phyloP scores from a whole-genome alignment of 176 grass and related monocot species.

The Aegilops umbellulata region DNA sequence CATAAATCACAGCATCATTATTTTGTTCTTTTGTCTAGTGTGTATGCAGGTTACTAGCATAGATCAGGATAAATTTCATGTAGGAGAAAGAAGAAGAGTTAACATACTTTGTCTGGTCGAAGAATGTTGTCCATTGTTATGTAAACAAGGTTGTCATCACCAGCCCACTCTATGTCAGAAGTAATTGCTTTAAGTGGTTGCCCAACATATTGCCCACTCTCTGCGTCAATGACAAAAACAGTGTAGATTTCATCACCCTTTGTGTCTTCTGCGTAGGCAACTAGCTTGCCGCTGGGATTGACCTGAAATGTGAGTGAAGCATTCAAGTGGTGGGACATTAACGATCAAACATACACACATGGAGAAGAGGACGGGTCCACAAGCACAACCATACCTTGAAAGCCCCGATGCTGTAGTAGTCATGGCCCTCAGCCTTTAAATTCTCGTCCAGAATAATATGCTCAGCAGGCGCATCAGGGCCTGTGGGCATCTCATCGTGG shows the following conservation, averaged over 20 bases:
- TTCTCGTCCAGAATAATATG: constrained; percentile 94
- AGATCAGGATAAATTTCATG: not conserved
- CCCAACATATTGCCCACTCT: constrained; percentile 57
- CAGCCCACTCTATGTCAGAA: constrained; percentile 75
- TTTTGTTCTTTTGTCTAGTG: not conserved
- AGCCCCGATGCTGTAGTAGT: constrained; percentile 78
- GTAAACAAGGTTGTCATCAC: constrained; percentile 74
- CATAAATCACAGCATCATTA: not conserved
- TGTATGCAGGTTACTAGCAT: not conserved
- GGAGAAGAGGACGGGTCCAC: not conserved
- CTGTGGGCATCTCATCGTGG: constrained; percentile 68
- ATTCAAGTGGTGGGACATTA: not conserved
- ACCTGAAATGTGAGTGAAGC: constrained; percentile 52
- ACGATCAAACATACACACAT: not conserved
- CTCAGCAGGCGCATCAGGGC: constrained; percentile 59
- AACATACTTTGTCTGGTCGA: constrained; percentile 85
- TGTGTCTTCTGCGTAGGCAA: constrained; percentile 83
- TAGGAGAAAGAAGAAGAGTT: not conserved
- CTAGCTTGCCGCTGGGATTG: constrained; percentile 81
- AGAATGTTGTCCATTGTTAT: constrained; percentile 87
- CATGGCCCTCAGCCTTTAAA: constrained; percentile 62
- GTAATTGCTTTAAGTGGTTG: constrained; percentile 68
- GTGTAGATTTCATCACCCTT: constrained; percentile 94
- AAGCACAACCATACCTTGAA: constrained; percentile 58
- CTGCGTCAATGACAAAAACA: constrained; percentile 75